Evolutionary conservation across 441 rosid species (phyloP), one percentile per base, ranked within the genome.

Genomic region (Adansonia gregorii): DNA sequence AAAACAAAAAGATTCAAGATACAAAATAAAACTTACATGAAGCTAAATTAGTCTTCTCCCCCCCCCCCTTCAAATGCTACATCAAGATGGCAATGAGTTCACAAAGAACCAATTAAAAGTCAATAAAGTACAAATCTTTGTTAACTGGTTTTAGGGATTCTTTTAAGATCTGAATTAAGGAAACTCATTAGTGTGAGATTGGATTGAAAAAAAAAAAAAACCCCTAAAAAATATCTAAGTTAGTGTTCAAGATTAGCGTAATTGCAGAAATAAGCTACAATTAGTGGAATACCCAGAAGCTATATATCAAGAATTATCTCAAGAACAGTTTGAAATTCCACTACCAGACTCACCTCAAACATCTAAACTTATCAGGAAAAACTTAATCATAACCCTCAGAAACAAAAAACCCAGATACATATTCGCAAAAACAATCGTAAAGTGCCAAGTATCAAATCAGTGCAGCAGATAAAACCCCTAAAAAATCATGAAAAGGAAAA

Each of bases 261-360:
- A 54, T 31, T 31, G 31, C 48, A 54, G 3, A 31, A 54, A 71
- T n/a, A 35, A 20, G 27, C n/a, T 22, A 52, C 27, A 24, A n/a
- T 54, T 35, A 54, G n/a, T n/a, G 31, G 14, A 71, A 52, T 15
- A 52, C 74, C 61, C 74, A 72, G 63, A 72, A 72, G 24, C 75
- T 31, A 54, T 54, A 35, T 54, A 31, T 72, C 48, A 10, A 8
- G 63, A 55, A 31, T 31, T 17, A 54, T 72, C 5, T 4, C 49
- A 31, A 35, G 27, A 72, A 39, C 64, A 11, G 75, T 39, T 54
- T 15, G n/a, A 52, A 31, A 35, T 71, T n/a, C 74, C 22, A 52
- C 15, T 52, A 71, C 59, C 59, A 12, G 27, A 49, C 6, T 69
- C 59, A 24, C 59, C 35, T 3, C n/a, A 6, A 69, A 24, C 6